A percentile compares a stretch with the other conserved stretches of the same genome.
Evolutionary conservation across 305 asterid genomes (phyloP).

Genomic region (Fraxinus baroniana): DNA sequence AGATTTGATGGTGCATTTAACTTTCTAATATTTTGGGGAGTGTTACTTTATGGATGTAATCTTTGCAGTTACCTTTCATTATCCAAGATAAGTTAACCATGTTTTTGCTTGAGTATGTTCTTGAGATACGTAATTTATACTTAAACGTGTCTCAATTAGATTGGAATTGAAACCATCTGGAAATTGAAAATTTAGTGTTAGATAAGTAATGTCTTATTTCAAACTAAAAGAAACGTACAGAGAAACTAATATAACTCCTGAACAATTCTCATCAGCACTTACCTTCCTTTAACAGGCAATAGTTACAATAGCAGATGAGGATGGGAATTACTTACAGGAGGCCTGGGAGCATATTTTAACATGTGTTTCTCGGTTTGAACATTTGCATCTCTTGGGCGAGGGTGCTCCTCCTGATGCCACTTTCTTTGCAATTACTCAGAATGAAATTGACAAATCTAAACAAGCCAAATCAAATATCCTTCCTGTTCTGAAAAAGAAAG

Average conservation of each 20-base stretch:
- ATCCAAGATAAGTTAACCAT: not conserved
- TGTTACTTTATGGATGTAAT: not conserved
- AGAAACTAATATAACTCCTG: constrained; percentile 3
- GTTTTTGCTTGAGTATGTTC: not conserved
- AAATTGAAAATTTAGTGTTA: not conserved
- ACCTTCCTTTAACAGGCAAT: constrained; percentile 62
- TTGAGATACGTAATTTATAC: not conserved
- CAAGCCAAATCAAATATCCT: constrained; percentile 73
- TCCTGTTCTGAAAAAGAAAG: constrained; percentile 83
- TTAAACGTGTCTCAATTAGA: not conserved
- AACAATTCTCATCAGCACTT: constrained; percentile 24
- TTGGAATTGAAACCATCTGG: constrained; percentile 2
- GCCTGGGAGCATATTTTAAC: constrained; percentile 98
- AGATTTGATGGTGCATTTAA: not conserved
- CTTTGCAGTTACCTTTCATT: not conserved
- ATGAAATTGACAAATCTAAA: constrained; percentile 77
- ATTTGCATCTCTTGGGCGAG: constrained; percentile 97
- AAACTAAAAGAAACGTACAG: not conserved
- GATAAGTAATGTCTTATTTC: constrained; percentile 1
- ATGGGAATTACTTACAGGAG: constrained; percentile 90
- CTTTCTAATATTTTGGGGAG: not conserved
- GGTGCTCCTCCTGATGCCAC: constrained; percentile 98
- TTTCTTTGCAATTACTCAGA: constrained; percentile 81
- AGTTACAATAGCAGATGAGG: constrained; percentile 87
- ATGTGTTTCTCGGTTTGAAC: constrained; percentile 94